Evolutionary conservation across 2,329 filamentous ascomycete species (phyloP).

Genomic region (Trichocomaceae sp.): DNA sequence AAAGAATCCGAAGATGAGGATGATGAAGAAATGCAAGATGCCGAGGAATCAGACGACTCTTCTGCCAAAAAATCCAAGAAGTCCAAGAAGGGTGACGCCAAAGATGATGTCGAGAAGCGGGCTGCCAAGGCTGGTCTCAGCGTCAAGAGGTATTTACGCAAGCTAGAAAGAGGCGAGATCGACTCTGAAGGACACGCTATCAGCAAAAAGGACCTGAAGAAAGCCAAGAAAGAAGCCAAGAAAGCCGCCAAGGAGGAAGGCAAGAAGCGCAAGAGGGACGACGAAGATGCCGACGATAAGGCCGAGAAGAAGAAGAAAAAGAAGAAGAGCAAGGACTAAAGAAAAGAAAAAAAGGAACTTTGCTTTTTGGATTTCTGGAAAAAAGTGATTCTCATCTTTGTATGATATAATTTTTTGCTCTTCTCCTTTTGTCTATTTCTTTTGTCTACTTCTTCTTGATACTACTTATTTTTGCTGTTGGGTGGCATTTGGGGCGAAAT

Average conservation of each 20-base stretch:
- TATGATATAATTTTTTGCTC: constrained; percentile 35
- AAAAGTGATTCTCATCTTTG: constrained; percentile 26
- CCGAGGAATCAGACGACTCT: constrained; percentile 22
- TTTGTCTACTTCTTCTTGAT: constrained; percentile 21
- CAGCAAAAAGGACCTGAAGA: constrained; percentile 73
- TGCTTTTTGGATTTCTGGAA: constrained; percentile 11
- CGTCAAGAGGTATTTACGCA: constrained; percentile 70
- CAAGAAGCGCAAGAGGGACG: constrained; percentile 65
- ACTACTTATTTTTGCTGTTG: constrained; percentile 24
- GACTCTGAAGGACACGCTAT: constrained; percentile 58
- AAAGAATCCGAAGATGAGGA: constrained; percentile 23
- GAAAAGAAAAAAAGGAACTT: too few species aligned
- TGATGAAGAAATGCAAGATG: constrained; percentile 32
- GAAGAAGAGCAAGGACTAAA: constrained; percentile 55
- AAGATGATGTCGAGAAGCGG: constrained; percentile 48
- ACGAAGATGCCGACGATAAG: constrained; percentile 51
- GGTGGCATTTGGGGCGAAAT: constrained; percentile 29
- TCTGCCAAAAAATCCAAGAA: constrained; percentile 36
- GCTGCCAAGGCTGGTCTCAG: constrained; percentile 64
- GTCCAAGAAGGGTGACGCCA: constrained; percentile 44
- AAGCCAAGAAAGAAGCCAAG: constrained; percentile 58
- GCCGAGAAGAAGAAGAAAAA: constrained; percentile 46
- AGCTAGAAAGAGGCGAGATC: constrained; percentile 70
- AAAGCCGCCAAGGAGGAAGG: constrained; percentile 47
- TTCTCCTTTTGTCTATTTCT: constrained; percentile 24